Conservation (phyloP, 805 yeast species). For the Kluyveromyces starmeri region DNA sequence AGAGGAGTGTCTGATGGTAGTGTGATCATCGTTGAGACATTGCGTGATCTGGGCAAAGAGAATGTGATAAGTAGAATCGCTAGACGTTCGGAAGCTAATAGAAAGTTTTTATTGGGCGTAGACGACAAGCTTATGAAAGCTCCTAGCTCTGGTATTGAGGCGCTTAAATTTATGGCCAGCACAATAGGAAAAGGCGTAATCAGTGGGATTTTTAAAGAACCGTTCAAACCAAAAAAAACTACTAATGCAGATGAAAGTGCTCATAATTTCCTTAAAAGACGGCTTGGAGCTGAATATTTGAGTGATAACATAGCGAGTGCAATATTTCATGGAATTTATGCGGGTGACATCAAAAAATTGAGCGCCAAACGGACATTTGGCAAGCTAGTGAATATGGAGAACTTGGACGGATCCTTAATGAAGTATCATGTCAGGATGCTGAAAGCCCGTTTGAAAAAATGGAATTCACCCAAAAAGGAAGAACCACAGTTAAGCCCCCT, state of each 20-base stretch:
- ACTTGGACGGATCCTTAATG: conserved; percentile 48
- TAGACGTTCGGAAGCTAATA: conserved; percentile 53
- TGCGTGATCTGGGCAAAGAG: conserved; percentile 37
- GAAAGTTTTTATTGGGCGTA: conserved; percentile 51
- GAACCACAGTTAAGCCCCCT: conserved; percentile 16
- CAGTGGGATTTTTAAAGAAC: conserved; percentile 41
- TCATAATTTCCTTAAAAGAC: conserved; percentile 51
- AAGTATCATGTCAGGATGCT: conserved; percentile 35
- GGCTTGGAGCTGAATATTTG: conserved; percentile 48
- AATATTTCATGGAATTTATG: conserved; percentile 80
- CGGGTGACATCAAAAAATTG: conserved; percentile 63
- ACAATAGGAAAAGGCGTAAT: conserved; percentile 39
- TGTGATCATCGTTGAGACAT: conserved; percentile 52
- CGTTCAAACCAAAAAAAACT: conserved; percentile 31
- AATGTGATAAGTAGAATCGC: conserved; percentile 53
- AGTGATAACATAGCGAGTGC: conserved; percentile 67
- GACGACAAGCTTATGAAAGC: conserved; percentile 42
- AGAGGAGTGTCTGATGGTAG: conserved; percentile 80
- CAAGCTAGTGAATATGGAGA: conserved; percentile 47
- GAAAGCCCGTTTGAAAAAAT: conserved; percentile 15
- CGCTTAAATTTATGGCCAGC: conserved; percentile 31
- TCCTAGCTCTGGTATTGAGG: conserved; percentile 36
- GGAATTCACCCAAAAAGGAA: conserved; percentile 6
- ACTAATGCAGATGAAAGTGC: conserved; percentile 57
- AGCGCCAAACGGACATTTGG: conserved; percentile 59